Evolutionary conservation across 345 rosid genomes (phyloP).

Genomic region (Clarkia xantiana): DNA sequence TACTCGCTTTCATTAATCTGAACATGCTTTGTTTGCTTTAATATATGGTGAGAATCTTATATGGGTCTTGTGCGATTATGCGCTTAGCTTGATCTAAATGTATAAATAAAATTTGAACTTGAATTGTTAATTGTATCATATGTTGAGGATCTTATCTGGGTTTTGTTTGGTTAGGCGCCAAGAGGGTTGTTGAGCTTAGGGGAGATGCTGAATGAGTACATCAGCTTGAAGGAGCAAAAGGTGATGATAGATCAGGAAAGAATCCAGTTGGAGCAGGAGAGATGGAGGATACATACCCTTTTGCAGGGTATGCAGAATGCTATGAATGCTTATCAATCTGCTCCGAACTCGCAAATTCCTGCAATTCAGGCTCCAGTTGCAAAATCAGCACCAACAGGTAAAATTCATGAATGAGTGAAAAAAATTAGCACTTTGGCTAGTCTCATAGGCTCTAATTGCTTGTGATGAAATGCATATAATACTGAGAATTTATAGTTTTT

Average conservation of each 20-base stretch:
- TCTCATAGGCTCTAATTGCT: too few relatives aligned
- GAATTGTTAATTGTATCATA: too few relatives aligned
- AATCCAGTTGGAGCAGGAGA: constrained; percentile 48
- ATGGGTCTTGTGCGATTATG: too few relatives aligned
- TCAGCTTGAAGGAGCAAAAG: constrained; percentile 54
- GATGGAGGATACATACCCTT: constrained; percentile 43
- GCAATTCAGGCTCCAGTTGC: constrained; percentile 15
- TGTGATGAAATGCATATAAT: too few relatives aligned
- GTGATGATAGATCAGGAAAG: constrained; percentile 50
- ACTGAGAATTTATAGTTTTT: too few relatives aligned
- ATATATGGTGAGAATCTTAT: too few relatives aligned
- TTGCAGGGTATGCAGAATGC: constrained; percentile 63
- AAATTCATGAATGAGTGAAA: too few relatives aligned
- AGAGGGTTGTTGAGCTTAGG: constrained; percentile 60
- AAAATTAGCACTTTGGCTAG: too few relatives aligned
- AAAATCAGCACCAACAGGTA: constrained; percentile 3
- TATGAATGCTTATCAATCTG: constrained; percentile 42
- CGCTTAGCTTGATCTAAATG: too few relatives aligned
- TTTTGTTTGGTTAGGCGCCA: constrained; percentile 29
- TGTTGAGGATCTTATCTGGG: too few relatives aligned
- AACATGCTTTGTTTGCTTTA: background rate
- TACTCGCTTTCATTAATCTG: too few relatives aligned
- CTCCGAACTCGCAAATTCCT: constrained; percentile 15
- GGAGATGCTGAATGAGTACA: constrained; percentile 53
- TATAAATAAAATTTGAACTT: too few relatives aligned